These are phyloP conservation scores for Trichoderma gamsii DNA, from an alignment of 495 filamentous ascomycete species.

Conservation along the genomic window DNA sequence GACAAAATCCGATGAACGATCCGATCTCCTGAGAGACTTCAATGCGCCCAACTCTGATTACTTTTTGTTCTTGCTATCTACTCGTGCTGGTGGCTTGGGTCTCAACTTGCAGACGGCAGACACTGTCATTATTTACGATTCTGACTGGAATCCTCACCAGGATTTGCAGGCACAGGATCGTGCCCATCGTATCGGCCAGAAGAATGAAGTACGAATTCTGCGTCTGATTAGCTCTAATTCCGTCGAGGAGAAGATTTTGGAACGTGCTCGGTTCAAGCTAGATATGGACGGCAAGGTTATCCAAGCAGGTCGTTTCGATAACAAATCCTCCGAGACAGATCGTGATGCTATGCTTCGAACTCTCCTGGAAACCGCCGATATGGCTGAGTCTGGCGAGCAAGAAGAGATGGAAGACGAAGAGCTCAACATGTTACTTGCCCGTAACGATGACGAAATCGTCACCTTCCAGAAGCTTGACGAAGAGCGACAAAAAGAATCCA, in stretches of 20 bases:
- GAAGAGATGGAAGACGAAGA: constrained; percentile 98
- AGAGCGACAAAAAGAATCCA: constrained; percentile 54
- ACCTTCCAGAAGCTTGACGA: constrained; percentile 74
- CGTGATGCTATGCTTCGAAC: constrained; percentile 91
- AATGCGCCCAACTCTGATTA: constrained; percentile 86
- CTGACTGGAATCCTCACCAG: constrained; percentile 99
- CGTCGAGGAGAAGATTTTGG: constrained; percentile 96
- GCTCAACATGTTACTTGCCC: constrained; percentile 79
- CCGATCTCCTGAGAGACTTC: constrained; percentile 79
- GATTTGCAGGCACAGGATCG: constrained; percentile 99
- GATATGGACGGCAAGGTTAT: constrained; percentile 99
- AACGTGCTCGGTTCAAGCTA: constrained; percentile 93
- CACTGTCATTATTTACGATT: constrained; percentile 99
- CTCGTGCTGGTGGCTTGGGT: constrained; percentile 94
- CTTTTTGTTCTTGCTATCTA: constrained; percentile 98
- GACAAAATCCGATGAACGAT: constrained; percentile 95
- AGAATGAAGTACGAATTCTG: constrained; percentile 97
- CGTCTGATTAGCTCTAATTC: constrained; percentile 93
- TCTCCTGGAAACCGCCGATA: constrained; percentile 84
- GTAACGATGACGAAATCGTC: constrained; percentile 63
- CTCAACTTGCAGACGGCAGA: constrained; percentile 95
- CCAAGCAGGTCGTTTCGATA: constrained; percentile 97
- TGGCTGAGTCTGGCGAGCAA: constrained; percentile 74
- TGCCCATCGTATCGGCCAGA: constrained; percentile 98
- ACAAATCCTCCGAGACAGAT: constrained; percentile 97